A percentile compares a stretch with the other conserved stretches of the same genome.
phyloP scores from a whole-genome alignment of 257 asterid species.

The Fraxinus americana region DNA sequence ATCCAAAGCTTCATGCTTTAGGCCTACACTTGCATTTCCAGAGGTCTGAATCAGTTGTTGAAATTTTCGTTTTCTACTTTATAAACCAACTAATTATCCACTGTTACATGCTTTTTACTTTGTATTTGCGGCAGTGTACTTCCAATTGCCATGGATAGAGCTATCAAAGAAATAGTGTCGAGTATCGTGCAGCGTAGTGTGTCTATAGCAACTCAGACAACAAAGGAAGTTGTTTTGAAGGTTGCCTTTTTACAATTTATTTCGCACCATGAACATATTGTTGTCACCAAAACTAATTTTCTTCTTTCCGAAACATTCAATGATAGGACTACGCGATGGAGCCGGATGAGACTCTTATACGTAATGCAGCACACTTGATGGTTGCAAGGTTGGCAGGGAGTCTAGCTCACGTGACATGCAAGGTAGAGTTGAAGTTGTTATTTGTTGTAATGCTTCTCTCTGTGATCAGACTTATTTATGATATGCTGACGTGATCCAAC shows the following conservation, averaged over 20 bases:
- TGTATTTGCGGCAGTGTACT: slow-evolving; percentile 65
- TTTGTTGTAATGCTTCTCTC: not conserved
- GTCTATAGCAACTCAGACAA: slow-evolving; percentile 93
- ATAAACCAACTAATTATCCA: not conserved
- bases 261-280: not conserved
- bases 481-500: not conserved
- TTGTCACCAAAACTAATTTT: not conserved
- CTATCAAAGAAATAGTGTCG: slow-evolving; percentile 92
- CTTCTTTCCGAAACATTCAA: slow-evolving; percentile 4
- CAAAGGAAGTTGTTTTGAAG: slow-evolving; percentile 96
- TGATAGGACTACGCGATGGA: slow-evolving; percentile 95
- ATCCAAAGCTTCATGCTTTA: slow-evolving; percentile 68
- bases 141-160: slow-evolving; percentile 92
- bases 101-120: slow-evolving; percentile 4
- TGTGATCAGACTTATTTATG: slow-evolving; percentile 3
- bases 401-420: slow-evolving; percentile 99
- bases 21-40: slow-evolving; percentile 86
- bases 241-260: slow-evolving; percentile 33
- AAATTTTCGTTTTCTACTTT: slow-evolving; percentile 11
- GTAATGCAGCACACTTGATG: slow-evolving; percentile 96
- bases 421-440: slow-evolving; percentile 49
- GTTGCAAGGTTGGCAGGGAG: slow-evolving; percentile 98
- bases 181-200: slow-evolving; percentile 95
- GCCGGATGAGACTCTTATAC: slow-evolving; percentile 86
- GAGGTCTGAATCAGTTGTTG: slow-evolving; percentile 56